Percentiles rank a stretch among this genome's conserved stretches.
These are phyloP conservation scores for Scedosporium dehoogii DNA, from an alignment of 2,329 filamentous ascomycete genomes.

Conservation along the genomic window DNA sequence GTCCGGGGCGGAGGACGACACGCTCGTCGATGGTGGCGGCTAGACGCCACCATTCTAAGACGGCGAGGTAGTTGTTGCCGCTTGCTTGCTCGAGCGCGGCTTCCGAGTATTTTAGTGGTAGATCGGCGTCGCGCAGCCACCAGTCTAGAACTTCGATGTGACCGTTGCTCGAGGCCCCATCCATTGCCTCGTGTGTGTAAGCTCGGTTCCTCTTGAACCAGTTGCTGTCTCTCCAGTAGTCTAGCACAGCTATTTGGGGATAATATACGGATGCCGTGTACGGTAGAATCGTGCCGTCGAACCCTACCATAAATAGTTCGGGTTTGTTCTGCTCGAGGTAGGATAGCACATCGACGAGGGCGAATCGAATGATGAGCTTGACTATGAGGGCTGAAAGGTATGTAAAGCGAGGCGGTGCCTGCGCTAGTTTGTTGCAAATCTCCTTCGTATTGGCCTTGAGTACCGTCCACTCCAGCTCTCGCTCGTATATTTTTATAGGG, in stretches of 20 bases:
- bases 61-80: slow-evolving; percentile 70
- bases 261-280: slow-evolving; percentile 85
- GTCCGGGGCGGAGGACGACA: slow-evolving; percentile 65
- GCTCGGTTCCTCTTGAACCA: slow-evolving; percentile 62
- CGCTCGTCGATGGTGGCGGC: slow-evolving; percentile 49
- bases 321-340: slow-evolving; percentile 53
- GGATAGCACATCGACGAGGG: slow-evolving; percentile 66
- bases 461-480: slow-evolving; percentile 77
- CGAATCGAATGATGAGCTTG: slow-evolving; percentile 86
- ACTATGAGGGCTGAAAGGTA: slow-evolving; percentile 72
- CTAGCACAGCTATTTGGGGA: slow-evolving; percentile 71
- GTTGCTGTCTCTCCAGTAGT: slow-evolving; percentile 81
- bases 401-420: slow-evolving; percentile 58
- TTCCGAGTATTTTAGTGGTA: slow-evolving; percentile 78
- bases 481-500: slow-evolving; percentile 55
- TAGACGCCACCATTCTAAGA: slow-evolving; percentile 89
- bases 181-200: slow-evolving; percentile 75
- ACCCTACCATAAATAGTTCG: slow-evolving; percentile 68
- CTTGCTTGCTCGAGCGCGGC: slow-evolving; percentile 80
- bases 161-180: slow-evolving; percentile 77
- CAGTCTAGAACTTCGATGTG: slow-evolving; percentile 80
- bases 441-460: slow-evolving; percentile 60
- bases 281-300: slow-evolving; percentile 75
- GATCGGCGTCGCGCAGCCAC: slow-evolving; percentile 73
- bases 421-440: slow-evolving; percentile 64